These are phyloP conservation scores for Solanum peruvianum DNA, from an alignment of 257 asterid genomes.

Conservation along the genomic window DNA sequence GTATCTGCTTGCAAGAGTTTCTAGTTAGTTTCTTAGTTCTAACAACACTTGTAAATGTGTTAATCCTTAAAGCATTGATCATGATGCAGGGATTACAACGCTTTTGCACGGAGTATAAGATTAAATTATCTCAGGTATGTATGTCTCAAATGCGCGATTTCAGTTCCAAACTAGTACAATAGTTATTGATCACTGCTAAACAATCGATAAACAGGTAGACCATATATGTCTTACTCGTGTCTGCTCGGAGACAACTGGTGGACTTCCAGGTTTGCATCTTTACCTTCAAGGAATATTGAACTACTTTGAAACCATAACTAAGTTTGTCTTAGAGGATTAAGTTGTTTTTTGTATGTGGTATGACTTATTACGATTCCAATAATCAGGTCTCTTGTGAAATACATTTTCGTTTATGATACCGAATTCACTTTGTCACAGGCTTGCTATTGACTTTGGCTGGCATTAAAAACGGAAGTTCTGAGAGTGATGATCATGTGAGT, in stretches of 20 bases:
- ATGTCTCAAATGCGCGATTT: not conserved
- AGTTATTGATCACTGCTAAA: not conserved
- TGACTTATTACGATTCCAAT: not conserved
- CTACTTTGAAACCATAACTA: not conserved
- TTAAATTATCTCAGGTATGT: conserved; percentile 72
- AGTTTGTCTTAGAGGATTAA: not conserved
- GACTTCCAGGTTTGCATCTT: conserved; percentile 68
- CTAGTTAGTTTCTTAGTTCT: not conserved
- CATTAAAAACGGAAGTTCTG: conserved; percentile 68
- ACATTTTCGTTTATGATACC: not conserved
- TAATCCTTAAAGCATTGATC: not conserved
- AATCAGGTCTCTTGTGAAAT: not conserved
- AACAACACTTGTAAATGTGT: not conserved
- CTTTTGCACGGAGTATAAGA: conserved; percentile 79
- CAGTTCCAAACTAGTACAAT: not conserved
- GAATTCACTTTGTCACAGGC: conserved; percentile 24
- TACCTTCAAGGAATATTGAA: not conserved
- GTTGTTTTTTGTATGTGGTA: not conserved
- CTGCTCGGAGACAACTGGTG: conserved; percentile 95
- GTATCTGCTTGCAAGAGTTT: not conserved
- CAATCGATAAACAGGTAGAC: conserved; percentile 49
- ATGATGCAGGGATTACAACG: conserved; percentile 86
- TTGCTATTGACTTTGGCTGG: conserved; percentile 87
- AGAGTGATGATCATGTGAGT: conserved; percentile 16
- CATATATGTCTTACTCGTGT: conserved; percentile 90